phyloP scores from a whole-genome alignment of 331 rosid genomes.

The Quercus lobata region DNA sequence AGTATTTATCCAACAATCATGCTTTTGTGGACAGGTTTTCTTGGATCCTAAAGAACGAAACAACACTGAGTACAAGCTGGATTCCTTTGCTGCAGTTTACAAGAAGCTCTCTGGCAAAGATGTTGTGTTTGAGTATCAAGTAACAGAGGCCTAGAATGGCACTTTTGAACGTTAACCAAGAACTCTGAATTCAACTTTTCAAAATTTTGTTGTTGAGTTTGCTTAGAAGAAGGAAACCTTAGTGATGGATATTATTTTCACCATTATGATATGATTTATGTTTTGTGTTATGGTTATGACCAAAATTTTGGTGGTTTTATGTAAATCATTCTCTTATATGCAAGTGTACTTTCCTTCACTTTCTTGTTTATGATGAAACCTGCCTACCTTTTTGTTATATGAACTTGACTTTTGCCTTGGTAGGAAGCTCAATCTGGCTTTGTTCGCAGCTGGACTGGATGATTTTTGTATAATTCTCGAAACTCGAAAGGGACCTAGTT shows the following conservation, averaged over 20 bases:
- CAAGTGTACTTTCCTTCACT: background rate
- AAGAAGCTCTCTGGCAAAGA: conserved; percentile 86
- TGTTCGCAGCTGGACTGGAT: background rate
- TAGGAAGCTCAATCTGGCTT: background rate
- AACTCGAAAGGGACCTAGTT: too few relatives aligned
- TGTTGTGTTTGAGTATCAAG: conserved; percentile 79
- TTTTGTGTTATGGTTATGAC: background rate
- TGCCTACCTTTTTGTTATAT: background rate
- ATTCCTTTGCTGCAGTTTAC: conserved; percentile 81
- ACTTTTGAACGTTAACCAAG: background rate
- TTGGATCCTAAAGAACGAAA: conserved; percentile 89
- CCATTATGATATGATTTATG: background rate
- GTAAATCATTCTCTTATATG: background rate
- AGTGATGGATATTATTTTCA: background rate
- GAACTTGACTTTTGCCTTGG: background rate
- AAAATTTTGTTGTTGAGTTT: conserved; percentile 20
- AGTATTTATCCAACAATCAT: background rate
- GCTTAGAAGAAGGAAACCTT: background rate
- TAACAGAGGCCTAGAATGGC: conserved; percentile 53
- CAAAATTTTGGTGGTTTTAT: background rate
- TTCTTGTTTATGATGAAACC: background rate
- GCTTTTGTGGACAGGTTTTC: conserved; percentile 46
- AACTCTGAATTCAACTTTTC: conserved; percentile 15
- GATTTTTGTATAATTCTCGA: background rate
- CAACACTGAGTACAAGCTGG: conserved; percentile 85